These are phyloP conservation scores for Beverwykella pulmonaria DNA, from an alignment of 495 filamentous ascomycete genomes.

Conservation along the genomic window DNA sequence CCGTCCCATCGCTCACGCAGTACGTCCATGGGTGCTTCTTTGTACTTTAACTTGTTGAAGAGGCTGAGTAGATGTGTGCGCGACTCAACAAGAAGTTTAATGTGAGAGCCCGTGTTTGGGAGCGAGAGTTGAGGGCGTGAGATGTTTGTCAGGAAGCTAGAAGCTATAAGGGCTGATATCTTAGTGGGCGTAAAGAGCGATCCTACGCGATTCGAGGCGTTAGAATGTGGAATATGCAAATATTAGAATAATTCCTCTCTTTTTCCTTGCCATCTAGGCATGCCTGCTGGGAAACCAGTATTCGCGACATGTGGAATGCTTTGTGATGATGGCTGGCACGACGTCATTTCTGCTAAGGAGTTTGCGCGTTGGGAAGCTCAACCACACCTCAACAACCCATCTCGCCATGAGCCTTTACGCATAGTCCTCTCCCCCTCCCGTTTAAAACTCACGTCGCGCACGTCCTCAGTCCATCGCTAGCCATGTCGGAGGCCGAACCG, in stretches of 20 bases:
- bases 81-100: conserved; percentile 68
- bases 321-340: background rate
- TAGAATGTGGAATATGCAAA: background rate
- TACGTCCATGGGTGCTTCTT: conserved; percentile 66
- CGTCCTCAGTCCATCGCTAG: background rate
- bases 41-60: conserved; percentile 60
- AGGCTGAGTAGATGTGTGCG: conserved; percentile 68
- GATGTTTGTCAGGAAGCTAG: conserved; percentile 72
- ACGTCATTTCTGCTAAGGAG: conserved; percentile 5
- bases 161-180: conserved; percentile 61
- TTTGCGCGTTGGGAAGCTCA: background rate
- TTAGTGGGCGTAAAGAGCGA: conserved; percentile 55
- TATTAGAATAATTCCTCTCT: background rate
- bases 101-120: conserved; percentile 73
- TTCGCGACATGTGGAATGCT: background rate
- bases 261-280: background rate
- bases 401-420: background rate
- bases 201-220: background rate
- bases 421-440: background rate
- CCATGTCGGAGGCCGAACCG: conserved; percentile 20
- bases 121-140: conserved; percentile 52
- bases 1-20: conserved; percentile 83
- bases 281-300: background rate
- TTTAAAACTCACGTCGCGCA: background rate
- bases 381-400: background rate